Evolutionary conservation across 192 early-diverging fungal genomes (phyloP), one percentile per base, ranked within the genome.

Genomic region (Coemansia sp.): DNA sequence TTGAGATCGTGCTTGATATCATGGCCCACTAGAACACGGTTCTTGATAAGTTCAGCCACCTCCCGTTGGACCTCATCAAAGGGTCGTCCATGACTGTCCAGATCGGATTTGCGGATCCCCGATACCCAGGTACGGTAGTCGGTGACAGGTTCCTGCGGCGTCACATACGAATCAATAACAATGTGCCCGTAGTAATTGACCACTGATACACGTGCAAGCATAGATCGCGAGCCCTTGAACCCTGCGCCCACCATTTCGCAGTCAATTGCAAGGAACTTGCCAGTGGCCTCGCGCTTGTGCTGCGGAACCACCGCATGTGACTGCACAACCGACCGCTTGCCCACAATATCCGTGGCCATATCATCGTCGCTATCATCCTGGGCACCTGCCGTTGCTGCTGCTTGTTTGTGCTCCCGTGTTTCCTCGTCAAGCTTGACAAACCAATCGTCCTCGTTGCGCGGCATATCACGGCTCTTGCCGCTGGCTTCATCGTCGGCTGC

Each of bases 191-290:
- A 85, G 75, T 84, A 97, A 80, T 99, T 99, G 53, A 98, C 95
- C 2, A 99, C 65, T 34, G 84, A 87, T n/a, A 98, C 91, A 27
- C 96, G 83, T 2, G 95, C 97, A 45, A 99, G 68, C 27, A 87
- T 89, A n/a, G 97, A 96, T 29, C 87, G 68, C 15, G 52, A 71
- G 3, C 95, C 97, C 34, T 87, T 87, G 27, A 84, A 84, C 10
- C 96, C 97, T 19, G 92, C 92, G 31, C 97, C 96, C 25, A 99
- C 96, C 96, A 97, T 98, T 79, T 99, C 97, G 76, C 97, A 99
- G 86, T 99, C 97, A 10, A 99, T 92, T 9, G 89, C 95, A 5
- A 99, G 63, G 69, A 87, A 98, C 67, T 93, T 95, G 41, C 97
- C 97, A 8, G 54, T 37, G 1, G 76, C 62, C 31, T 78, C 66